Evolutionary conservation across 495 filamentous ascomycete genomes (phyloP).

Genomic region (Glarea lozoyensis): DNA sequence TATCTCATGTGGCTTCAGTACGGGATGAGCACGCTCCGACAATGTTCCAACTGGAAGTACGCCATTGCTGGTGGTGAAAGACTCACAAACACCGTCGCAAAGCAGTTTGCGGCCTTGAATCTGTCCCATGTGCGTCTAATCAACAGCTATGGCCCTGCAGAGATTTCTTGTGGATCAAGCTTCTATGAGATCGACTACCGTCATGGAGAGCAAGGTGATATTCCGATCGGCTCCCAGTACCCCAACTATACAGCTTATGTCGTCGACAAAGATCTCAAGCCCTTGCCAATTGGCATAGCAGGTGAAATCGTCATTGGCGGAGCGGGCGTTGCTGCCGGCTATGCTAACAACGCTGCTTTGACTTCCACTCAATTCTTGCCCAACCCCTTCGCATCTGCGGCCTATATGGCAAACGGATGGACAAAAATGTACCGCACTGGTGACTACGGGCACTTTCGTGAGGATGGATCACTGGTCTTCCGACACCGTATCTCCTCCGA

Average conservation of each 20-base stretch:
- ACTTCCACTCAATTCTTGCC: constrained; percentile 9
- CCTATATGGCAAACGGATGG: constrained; percentile 9
- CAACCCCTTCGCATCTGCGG: constrained; percentile 15
- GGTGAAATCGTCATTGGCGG: constrained; percentile 37
- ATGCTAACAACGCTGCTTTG: constrained; percentile 24
- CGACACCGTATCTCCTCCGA: constrained; percentile 31
- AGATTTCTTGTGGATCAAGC: not conserved
- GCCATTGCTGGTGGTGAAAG: not conserved
- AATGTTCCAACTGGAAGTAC: not conserved
- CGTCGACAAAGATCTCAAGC: constrained; percentile 27
- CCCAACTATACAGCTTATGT: constrained; percentile 32
- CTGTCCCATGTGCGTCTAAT: not conserved
- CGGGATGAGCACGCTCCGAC: not conserved
- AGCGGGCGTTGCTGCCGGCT: constrained; percentile 29
- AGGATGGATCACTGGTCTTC: constrained; percentile 26
- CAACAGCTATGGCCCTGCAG: not conserved
- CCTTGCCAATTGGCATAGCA: constrained; percentile 26
- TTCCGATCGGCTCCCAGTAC: not conserved
- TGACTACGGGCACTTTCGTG: constrained; percentile 14
- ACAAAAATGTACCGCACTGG: constrained; percentile 17
- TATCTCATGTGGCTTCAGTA: constrained; percentile 15
- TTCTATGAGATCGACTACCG: not conserved
- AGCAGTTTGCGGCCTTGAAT: not conserved
- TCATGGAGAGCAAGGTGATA: not conserved
- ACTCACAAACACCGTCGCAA: not conserved